phyloP scores from a whole-genome alignment of 345 rosid genomes.

The Adansonia digitata region DNA sequence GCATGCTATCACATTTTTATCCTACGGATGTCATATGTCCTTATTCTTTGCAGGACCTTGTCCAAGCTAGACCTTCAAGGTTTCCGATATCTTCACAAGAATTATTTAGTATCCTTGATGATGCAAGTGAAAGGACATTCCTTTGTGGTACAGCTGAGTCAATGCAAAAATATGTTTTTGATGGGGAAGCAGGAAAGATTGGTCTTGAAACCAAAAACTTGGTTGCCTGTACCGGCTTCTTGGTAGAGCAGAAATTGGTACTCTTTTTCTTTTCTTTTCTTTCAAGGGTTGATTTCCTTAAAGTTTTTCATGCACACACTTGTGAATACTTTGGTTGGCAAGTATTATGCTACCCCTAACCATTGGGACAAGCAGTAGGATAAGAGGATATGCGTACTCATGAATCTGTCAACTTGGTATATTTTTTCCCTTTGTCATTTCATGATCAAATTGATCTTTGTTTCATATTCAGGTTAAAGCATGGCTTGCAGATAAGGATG shows the following conservation, averaged over 20 bases:
- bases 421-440: neutral
- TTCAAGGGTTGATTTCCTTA: neutral
- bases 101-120: slow-evolving; percentile 79
- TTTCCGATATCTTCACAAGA: slow-evolving; percentile 76
- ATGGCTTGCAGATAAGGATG: slow-evolving; percentile 93
- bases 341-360: neutral
- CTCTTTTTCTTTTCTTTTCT: slow-evolving; percentile 6
- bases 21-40: neutral
- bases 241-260: slow-evolving; percentile 91
- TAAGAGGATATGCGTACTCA: neutral
- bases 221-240: slow-evolving; percentile 84
- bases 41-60: slow-evolving; percentile 58
- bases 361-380: neutral
- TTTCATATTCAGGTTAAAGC: slow-evolving; percentile 57
- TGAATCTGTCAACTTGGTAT: neutral
- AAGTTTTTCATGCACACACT: slow-evolving; percentile 8
- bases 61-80: slow-evolving; percentile 62
- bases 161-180: slow-evolving; percentile 85
- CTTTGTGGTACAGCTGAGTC: slow-evolving; percentile 57
- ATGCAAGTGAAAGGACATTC: slow-evolving; percentile 96
- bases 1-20: neutral
- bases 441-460: slow-evolving; percentile 3
- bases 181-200: slow-evolving; percentile 78
- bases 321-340: neutral
- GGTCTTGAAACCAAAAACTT: slow-evolving; percentile 79